These are phyloP conservation scores for Aspergillus carlsbadensis DNA, from an alignment of 495 filamentous ascomycete species.

Conservation along the genomic window DNA sequence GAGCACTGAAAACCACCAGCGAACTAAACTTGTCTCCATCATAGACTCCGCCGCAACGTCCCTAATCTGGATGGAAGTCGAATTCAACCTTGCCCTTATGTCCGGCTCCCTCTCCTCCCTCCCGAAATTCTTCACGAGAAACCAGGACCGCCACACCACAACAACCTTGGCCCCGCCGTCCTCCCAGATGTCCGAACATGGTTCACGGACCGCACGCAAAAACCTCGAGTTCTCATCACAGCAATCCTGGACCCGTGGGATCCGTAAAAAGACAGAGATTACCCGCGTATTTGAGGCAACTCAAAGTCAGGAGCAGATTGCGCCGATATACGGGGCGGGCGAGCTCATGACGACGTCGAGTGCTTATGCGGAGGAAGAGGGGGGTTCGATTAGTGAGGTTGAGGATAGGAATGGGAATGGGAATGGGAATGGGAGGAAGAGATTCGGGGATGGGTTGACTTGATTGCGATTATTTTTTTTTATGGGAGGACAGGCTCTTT, in stretches of 20 bases:
- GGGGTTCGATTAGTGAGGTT: no score
- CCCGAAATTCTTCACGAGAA: background rate
- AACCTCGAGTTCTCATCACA: background rate
- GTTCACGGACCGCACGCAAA: background rate
- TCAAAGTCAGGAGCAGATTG: conserved; percentile 6
- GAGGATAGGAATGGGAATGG: background rate
- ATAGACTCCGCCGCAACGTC: conserved; percentile 16
- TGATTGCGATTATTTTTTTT: no score
- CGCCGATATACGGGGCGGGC: background rate
- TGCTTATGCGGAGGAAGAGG: background rate
- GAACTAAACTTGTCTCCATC: no score
- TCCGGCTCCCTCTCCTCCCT: conserved; percentile 16
- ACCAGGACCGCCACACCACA: no score
- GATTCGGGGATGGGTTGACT: background rate
- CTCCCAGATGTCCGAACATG: no score
- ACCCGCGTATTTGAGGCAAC: background rate
- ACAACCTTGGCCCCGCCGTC: no score
- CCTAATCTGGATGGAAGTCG: conserved; percentile 22
- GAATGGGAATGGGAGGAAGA: background rate
- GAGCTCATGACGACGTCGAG: background rate
- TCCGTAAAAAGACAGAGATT: conserved; percentile 8
- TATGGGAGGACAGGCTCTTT: no score
- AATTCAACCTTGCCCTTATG: conserved; percentile 19
- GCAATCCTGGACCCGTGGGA: background rate
- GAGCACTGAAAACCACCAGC: no score